Conservation (phyloP, 352 stramenopile genomes). For the Blastocystis sp. region DNA sequence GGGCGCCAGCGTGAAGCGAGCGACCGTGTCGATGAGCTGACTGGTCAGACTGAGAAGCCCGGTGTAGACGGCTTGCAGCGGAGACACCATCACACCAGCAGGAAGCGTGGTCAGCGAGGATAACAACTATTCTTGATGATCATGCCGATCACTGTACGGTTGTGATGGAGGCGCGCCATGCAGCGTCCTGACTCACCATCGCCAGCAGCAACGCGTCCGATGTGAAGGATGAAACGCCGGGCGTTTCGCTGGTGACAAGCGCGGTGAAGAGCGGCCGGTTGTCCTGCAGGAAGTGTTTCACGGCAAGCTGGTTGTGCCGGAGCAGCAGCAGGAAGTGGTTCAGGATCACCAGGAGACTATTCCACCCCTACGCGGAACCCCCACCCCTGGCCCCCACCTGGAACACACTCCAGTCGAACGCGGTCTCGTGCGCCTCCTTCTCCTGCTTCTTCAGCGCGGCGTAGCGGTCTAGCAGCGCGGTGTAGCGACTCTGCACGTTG, state of each 20-base stretch:
- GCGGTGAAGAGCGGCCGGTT: not conserved
- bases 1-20: not conserved
- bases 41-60: not conserved
- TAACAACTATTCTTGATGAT: not conserved
- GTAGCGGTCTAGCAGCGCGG: not conserved
- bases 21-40: not conserved
- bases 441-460: not conserved
- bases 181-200: slow-evolving; percentile 6
- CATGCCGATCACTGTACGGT: not conserved
- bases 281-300: not conserved
- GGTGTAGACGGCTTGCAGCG: not conserved
- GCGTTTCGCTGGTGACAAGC: not conserved
- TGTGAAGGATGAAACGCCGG: not conserved
- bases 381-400: not conserved
- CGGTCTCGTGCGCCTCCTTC: not conserved
- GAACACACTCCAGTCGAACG: slow-evolving; percentile 19
- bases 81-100: not conserved
- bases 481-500: not conserved
- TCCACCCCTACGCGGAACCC: not conserved
- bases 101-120: not conserved
- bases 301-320: not conserved
- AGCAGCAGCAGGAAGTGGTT: slow-evolving; percentile 6
- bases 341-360: not conserved
- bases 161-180: not conserved
- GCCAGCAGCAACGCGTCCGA: not conserved